A percentile compares a stretch with the other conserved stretches of the same genome.
Conservation (phyloP, 306 rosid genomes). For the Myrica gale region DNA sequence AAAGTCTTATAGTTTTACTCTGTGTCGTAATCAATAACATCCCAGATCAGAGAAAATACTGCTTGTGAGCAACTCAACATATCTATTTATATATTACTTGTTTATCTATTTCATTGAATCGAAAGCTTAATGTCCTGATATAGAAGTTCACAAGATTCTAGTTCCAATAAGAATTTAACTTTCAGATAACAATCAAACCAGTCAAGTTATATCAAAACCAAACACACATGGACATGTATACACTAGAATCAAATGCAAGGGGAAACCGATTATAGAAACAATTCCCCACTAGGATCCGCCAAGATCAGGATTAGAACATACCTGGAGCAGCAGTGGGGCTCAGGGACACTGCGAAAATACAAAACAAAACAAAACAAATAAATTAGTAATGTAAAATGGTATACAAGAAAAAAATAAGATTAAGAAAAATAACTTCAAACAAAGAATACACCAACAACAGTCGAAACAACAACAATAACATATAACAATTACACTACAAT, state of each 20-base stretch:
- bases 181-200: no score
- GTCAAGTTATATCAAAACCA: background rate
- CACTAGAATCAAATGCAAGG: no score
- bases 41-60: no score
- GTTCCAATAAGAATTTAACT: no score
- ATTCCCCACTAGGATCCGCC: background rate
- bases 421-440: no score
- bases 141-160: no score
- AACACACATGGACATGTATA: background rate
- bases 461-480: background rate
- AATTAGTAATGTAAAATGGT: background rate
- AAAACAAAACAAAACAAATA: conserved; percentile 9
- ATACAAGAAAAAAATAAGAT: no score
- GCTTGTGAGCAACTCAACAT: no score
- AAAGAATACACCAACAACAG: background rate
- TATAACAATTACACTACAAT: background rate
- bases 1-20: no score
- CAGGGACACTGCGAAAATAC: conserved; percentile 54
- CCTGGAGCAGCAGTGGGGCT: conserved; percentile 70
- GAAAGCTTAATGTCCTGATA: background rate
- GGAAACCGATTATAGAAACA: background rate
- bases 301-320: conserved; percentile 29
- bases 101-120: no score
- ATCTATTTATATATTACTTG: no score
- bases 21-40: no score